Percentiles rank a stretch among this genome's conserved stretches.
Evolutionary conservation across 306 rosid species (phyloP).

Genomic region (Clitoria ternatea): DNA sequence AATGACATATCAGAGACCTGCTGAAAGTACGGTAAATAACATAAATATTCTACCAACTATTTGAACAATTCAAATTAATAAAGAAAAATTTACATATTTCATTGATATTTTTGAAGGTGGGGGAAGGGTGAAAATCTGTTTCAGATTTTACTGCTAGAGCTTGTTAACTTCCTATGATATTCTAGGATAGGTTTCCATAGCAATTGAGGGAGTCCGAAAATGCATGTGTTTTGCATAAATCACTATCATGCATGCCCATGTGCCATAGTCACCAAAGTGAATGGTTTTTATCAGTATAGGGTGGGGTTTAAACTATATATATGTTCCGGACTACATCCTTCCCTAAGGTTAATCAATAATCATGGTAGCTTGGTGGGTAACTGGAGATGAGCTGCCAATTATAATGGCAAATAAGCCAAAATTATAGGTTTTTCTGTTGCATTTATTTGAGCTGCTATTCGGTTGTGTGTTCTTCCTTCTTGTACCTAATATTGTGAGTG

Average conservation of each 20-base stretch:
- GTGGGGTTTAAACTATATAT: not conserved
- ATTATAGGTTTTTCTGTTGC: constrained; percentile 4
- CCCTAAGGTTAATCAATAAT: not conserved
- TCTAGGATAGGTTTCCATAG: constrained; percentile 1
- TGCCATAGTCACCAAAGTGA: not conserved
- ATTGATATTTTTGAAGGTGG: no score
- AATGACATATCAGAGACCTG: not conserved
- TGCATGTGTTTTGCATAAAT: not conserved
- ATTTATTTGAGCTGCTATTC: constrained; percentile 17
- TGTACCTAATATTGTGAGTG: constrained; percentile 8
- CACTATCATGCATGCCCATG: not conserved
- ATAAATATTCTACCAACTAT: not conserved
- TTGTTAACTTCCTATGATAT: not conserved
- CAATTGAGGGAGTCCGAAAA: not conserved
- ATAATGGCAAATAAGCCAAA: constrained; percentile 19
- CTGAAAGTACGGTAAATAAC: not conserved
- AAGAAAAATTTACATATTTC: no score
- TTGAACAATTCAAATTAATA: not conserved
- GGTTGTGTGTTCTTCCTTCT: not conserved
- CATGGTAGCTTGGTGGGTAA: constrained; percentile 13
- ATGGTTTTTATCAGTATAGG: constrained; percentile 9
- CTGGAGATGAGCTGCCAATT: not conserved
- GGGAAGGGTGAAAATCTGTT: not conserved
- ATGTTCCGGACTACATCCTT: not conserved
- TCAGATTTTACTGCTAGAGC: not conserved